Percentiles rank a stretch among this genome's conserved stretches.
These are phyloP conservation scores for Conidiobolus incongruus DNA, from an alignment of 371 early-diverging fungal species.

Conservation along the genomic window DNA sequence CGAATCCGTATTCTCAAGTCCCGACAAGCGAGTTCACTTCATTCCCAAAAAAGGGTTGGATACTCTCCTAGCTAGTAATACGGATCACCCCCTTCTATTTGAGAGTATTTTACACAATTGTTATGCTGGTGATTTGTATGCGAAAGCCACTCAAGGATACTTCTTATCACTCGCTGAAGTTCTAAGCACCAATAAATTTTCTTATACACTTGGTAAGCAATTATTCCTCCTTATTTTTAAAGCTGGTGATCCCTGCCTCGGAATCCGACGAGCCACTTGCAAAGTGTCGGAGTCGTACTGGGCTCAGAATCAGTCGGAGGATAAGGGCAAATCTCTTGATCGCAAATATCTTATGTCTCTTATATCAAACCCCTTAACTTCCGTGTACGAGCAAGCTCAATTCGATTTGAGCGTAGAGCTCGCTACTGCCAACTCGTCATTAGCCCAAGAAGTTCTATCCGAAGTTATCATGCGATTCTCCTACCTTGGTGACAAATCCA, in stretches of 20 bases:
- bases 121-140: slow-evolving; percentile 38
- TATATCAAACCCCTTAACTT: slow-evolving; percentile 50
- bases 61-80: slow-evolving; percentile 43
- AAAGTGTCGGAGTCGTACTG: slow-evolving; percentile 50
- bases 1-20: slow-evolving; percentile 38
- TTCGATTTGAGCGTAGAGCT: slow-evolving; percentile 36
- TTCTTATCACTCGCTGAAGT: slow-evolving; percentile 51
- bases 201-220: slow-evolving; percentile 32
- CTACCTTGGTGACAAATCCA: slow-evolving; percentile 26
- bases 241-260: slow-evolving; percentile 43
- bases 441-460: slow-evolving; percentile 47
- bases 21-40: slow-evolving; percentile 26
- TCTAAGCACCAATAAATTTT: slow-evolving; percentile 26
- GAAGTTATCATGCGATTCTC: slow-evolving; percentile 62
- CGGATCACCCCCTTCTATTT: slow-evolving; percentile 29
- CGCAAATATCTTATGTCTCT: slow-evolving; percentile 40
- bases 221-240: slow-evolving; percentile 64
- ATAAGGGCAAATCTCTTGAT: slow-evolving; percentile 35
- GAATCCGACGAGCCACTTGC: slow-evolving; percentile 54
- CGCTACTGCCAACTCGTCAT: slow-evolving; percentile 34
- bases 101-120: slow-evolving; percentile 44
- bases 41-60: slow-evolving; percentile 29
- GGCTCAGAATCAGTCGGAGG: slow-evolving; percentile 22
- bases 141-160: slow-evolving; percentile 39
- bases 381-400: slow-evolving; percentile 64